phyloP scores from a whole-genome alignment of 257 asterid species.

The Coffea canephora region DNA sequence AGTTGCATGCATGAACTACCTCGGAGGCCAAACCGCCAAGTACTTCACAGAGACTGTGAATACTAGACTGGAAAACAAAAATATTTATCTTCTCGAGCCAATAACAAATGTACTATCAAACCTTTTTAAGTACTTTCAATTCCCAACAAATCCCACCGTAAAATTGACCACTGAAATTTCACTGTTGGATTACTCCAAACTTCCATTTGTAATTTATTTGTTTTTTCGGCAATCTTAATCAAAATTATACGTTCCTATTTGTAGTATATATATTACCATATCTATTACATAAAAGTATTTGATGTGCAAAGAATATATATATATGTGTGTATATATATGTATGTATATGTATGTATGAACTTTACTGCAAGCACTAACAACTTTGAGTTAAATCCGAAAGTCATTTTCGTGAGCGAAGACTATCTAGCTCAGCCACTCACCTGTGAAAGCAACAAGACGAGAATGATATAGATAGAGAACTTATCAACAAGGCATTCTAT shows the following conservation, averaged over 20 bases:
- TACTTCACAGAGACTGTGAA: neutral
- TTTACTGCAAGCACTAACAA: neutral
- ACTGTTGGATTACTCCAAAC: constrained; percentile 14
- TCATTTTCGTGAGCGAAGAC: constrained; percentile 24
- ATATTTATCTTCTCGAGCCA: constrained; percentile 29
- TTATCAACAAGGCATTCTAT: neutral
- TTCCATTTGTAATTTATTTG: neutral
- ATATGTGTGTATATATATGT: no score
- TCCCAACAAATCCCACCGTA: constrained; percentile 2
- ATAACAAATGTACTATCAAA: constrained; percentile 17
- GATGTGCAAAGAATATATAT: no score
- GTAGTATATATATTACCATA: no score
- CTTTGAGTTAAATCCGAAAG: neutral
- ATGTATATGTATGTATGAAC: neutral
- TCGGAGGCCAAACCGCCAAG: neutral
- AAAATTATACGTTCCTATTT: neutral
- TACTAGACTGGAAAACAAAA: constrained; percentile 18
- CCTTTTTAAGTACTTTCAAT: constrained; percentile 7
- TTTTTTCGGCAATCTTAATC: neutral
- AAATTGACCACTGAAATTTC: constrained; percentile 9
- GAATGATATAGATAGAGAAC: neutral
- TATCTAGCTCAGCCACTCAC: constrained; percentile 22
- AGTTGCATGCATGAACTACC: constrained; percentile 10
- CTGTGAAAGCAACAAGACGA: constrained; percentile 26
- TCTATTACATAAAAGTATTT: no score